phyloP scores from a whole-genome alignment of 768 basidiomycete species.

The Lyophyllum decastes region DNA sequence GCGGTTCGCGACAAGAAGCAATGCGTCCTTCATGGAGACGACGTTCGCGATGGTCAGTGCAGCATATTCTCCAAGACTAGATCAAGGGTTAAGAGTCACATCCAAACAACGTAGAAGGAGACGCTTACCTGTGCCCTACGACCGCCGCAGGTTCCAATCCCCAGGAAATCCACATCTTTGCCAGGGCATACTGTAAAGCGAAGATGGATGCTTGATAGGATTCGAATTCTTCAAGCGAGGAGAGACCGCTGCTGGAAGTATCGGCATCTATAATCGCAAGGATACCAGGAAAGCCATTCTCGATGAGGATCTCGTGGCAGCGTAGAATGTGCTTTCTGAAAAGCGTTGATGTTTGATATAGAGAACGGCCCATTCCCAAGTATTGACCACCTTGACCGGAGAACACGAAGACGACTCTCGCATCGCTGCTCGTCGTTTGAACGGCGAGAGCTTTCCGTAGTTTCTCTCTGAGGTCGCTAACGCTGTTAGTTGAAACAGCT shows the following conservation, averaged over 20 bases:
- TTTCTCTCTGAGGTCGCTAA: conserved; percentile 46
- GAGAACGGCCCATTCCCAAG: conserved; percentile 57
- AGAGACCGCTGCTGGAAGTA: conserved; percentile 18
- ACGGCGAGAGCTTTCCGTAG: conserved; percentile 38
- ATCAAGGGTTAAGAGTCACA: conserved; percentile 4
- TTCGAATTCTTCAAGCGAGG: conserved; percentile 39
- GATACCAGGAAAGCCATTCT: conserved; percentile 53
- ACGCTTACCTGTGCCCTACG: conserved; percentile 69
- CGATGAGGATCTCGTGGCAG: conserved; percentile 53
- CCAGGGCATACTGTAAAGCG: conserved; percentile 62
- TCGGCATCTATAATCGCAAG: conserved; percentile 39
- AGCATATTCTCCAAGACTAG: conserved; percentile 75
- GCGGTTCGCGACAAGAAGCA: conserved; percentile 57
- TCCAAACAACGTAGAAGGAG: not conserved
- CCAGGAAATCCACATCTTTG: conserved; percentile 68
- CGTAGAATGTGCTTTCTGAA: conserved; percentile 58
- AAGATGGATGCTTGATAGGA: conserved; percentile 57
- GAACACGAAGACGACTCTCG: conserved; percentile 63
- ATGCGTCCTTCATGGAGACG: conserved; percentile 54
- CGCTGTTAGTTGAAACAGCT: conserved; percentile 43
- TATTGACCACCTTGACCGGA: conserved; percentile 76
- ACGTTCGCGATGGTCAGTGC: conserved; percentile 67
- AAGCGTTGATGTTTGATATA: conserved; percentile 50
- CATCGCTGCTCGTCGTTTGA: conserved; percentile 23
- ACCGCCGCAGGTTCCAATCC: conserved; percentile 62